A percentile compares a stretch with the other conserved stretches of the same genome.
phyloP scores from a whole-genome alignment of 805 yeast species.

The Limtongia smithiae region DNA sequence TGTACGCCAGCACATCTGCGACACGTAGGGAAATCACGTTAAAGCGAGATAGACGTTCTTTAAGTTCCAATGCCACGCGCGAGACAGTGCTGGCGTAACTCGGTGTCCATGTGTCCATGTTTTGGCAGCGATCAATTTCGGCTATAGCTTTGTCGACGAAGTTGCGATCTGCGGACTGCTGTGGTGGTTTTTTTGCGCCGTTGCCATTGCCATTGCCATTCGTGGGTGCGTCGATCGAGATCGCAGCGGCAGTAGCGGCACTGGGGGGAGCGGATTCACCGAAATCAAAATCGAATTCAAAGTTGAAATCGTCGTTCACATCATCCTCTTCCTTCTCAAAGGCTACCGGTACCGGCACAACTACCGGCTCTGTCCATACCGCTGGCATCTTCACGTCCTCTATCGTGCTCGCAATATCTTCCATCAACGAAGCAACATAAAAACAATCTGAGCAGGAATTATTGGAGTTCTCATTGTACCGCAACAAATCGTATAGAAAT shows the following conservation, averaged over 20 bases:
- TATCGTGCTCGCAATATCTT: slow-evolving; percentile 48
- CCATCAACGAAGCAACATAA: slow-evolving; percentile 59
- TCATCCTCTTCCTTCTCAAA: no score
- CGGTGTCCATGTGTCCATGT: slow-evolving; percentile 84
- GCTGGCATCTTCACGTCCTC: slow-evolving; percentile 1
- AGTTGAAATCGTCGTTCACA: slow-evolving; percentile 9
- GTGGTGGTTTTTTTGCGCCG: neutral
- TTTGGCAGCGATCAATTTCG: slow-evolving; percentile 70
- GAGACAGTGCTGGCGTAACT: slow-evolving; percentile 60
- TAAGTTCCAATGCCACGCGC: slow-evolving; percentile 50
- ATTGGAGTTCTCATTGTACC: slow-evolving; percentile 80
- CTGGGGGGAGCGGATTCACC: no score
- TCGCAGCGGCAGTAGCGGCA: no score
- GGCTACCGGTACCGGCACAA: no score
- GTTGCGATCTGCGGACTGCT: slow-evolving; percentile 17
- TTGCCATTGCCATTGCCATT: neutral
- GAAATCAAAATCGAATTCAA: slow-evolving; percentile 25
- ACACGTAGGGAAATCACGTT: slow-evolving; percentile 53
- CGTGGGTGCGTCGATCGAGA: no score
- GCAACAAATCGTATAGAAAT: slow-evolving; percentile 64
- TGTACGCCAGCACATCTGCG: slow-evolving; percentile 53
- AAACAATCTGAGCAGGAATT: slow-evolving; percentile 71
- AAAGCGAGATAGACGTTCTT: slow-evolving; percentile 53
- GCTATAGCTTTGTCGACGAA: slow-evolving; percentile 50
- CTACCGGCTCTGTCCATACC: no score